Base-by-base conservation (phyloP, 257 asterid species). In the Salvia rosmarinus region DNA sequence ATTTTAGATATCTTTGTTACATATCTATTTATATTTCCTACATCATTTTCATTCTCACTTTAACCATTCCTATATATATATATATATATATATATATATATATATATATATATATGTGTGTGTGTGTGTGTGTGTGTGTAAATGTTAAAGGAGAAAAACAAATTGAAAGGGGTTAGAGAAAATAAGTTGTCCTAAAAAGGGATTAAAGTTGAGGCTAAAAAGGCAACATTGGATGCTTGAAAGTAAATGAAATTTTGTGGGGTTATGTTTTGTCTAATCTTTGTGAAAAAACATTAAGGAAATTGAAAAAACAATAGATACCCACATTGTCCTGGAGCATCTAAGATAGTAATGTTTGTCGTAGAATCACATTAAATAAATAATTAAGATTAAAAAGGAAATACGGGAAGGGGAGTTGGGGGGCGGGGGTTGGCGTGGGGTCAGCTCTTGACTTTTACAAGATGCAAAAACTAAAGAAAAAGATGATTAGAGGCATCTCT, bases 301-400 rank as follows among this genome's bases (percentile, higher is more conserved):
- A 63, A 44, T 72, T 19, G 67, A 52, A 59, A 72, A 65, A 59
- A 57, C 30, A 68, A 74, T 73, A 81, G 91, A 87, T 83, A 54
- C 91, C 89, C 87, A 78, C 42, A 66, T 84, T 90, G 97, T 92
- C 96, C 62, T 84, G 70, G 75, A 81, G 89, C 69, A 78, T 39
- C 62, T 70, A 81, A 79, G 75, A 78, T 75, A 84, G 73, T 90
- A 81, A 79, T 79, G 95, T 88, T 88, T 92, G 98, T 90, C 93
- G 57, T n/a, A 82, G 96, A 90, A 90, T 90, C 91, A 72, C 12
- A 50, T 16, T 4, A 37, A 42, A 4, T 42, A 60, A 16, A 6
- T 1, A 19, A 63, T 20, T 9, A 63, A 9, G 13, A 34, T 30
- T 5, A 25, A 30, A 16, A 25, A 2, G 51, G 32, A 7, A 28